These are phyloP conservation scores for Chamaenerion angustifolium DNA, from an alignment of 345 rosid genomes.

Conservation along the genomic window DNA sequence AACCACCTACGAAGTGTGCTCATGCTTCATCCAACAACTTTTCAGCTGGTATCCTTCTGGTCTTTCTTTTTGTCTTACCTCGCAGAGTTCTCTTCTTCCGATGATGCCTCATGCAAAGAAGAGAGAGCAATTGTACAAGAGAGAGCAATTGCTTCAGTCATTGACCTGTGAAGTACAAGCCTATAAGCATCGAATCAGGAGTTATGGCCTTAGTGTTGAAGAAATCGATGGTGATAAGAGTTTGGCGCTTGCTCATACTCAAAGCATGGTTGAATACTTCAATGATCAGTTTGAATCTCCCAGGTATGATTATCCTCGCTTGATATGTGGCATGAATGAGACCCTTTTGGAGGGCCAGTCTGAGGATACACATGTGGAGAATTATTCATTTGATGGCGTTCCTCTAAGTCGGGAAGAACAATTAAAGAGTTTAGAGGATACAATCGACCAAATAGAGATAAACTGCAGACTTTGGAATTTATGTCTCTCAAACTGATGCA, in stretches of 20 bases:
- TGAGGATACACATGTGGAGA: slow-evolving; percentile 56
- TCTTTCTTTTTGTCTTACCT: too few relatives aligned
- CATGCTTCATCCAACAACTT: slow-evolving; percentile 11
- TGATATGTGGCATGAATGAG: slow-evolving; percentile 61
- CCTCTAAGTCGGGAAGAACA: slow-evolving; percentile 23
- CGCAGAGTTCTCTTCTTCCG: too few relatives aligned
- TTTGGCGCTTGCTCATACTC: slow-evolving; percentile 17
- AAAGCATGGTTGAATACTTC: slow-evolving; percentile 26
- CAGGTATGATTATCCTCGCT: slow-evolving; percentile 56
- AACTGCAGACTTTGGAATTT: too few relatives aligned
- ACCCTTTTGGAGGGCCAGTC: slow-evolving; percentile 38
- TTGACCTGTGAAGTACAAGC: slow-evolving; percentile 79
- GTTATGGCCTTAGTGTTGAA: slow-evolving; percentile 58
- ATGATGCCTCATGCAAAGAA: too few relatives aligned
- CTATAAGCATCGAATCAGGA: slow-evolving; percentile 89
- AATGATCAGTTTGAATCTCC: slow-evolving; percentile 26
- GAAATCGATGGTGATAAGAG: slow-evolving; percentile 55
- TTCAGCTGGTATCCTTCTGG: not conserved
- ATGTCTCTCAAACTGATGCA: slow-evolving; percentile 22
- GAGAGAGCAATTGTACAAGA: slow-evolving; percentile 69
- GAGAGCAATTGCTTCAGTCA: slow-evolving; percentile 76
- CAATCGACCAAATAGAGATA: slow-evolving; percentile 68
- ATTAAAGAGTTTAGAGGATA: slow-evolving; percentile 58
- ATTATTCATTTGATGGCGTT: slow-evolving; percentile 56
- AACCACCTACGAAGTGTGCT: slow-evolving; percentile 12